Conservation (phyloP, 1,284 basidiomycete genomes). For the Microbotryum saponariae region DNA sequence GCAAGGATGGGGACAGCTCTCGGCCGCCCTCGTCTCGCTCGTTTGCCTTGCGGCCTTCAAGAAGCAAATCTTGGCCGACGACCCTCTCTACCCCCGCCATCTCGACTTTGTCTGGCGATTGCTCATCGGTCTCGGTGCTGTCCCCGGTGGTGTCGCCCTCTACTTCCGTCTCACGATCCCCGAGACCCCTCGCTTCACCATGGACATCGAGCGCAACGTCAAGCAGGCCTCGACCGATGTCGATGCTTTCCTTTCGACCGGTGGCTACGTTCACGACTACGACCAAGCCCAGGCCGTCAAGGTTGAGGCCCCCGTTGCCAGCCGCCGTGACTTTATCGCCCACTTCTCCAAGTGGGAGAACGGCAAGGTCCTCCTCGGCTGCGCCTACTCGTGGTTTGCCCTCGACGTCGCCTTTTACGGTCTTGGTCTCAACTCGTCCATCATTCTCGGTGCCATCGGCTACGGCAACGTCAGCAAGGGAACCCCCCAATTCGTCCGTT, state of each 20-base stretch:
- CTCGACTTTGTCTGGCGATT: conserved; percentile 49
- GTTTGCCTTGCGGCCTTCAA: conserved; percentile 65
- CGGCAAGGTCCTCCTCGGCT: conserved; percentile 57
- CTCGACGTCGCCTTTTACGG: conserved; percentile 66
- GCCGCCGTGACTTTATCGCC: conserved; percentile 51
- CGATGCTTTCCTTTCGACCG: conserved; percentile 54
- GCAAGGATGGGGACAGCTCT: conserved; percentile 48
- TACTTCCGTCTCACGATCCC: conserved; percentile 68
- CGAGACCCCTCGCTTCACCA: conserved; percentile 73
- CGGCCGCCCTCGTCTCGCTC: conserved; percentile 61
- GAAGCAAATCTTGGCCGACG: conserved; percentile 50
- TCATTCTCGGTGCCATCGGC: conserved; percentile 51
- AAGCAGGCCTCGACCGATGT: conserved; percentile 62
- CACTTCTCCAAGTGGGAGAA: conserved; percentile 61
- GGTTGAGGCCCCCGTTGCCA: conserved; percentile 53
- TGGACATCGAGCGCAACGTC: conserved; percentile 80
- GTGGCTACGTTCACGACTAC: conserved; percentile 51
- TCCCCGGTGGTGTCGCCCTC: conserved; percentile 59
- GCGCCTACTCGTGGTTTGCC: conserved; percentile 52
- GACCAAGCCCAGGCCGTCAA: conserved; percentile 49
- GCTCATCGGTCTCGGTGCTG: conserved; percentile 54
- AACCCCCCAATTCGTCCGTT: conserved; percentile 40
- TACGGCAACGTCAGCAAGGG: conserved; percentile 44
- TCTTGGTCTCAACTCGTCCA: conserved; percentile 60
- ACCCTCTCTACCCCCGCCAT: conserved; percentile 30